Evolutionary conservation across 805 yeast species (phyloP), one percentile per base, ranked within the genome.

Genomic region (Candida ulmi): DNA sequence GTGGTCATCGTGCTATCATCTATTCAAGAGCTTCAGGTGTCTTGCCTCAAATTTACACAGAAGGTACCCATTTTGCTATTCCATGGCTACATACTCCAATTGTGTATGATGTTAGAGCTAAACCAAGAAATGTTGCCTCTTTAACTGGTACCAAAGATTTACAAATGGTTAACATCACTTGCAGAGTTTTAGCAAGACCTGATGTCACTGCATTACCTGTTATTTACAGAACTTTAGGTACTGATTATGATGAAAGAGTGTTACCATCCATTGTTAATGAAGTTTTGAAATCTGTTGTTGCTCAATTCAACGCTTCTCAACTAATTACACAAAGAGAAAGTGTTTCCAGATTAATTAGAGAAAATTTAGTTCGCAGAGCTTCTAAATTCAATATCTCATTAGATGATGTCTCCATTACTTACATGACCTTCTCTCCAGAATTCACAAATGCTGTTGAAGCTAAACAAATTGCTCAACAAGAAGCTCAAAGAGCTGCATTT

Each of bases 91-190:
- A 93, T 64, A 83, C 87, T 36, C 96, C 99, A 30, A 73, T 88
- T 36, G 77, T 88, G 38, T 93, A 84, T 63, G 98, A 93, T 60
- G 95, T 93, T 44, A 79, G 99, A 56, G 97, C 99, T 35, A 91
- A 88, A 61, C 99, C 99, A 43, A 80, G 97, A 66, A 88, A 88
- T 52, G 95, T 93, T 45, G 86, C 97, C 12, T 87, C 96, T 19
- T 74, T 95, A 55, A 93, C 99, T 1, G 99, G 99, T 50, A 93
- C 99, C 17, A 93, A 93, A 68, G 99, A 93, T 66, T 74, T 93
- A 60, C 99, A 93, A 69, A 93, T 93, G 99, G 99, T 93, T 36
- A 93, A 88, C 64, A 91, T 93, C 58, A 91, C 98, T n/a, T 93
- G 99, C 65, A 83, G 99, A 69, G 99, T 93, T 19, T 75, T 93